phyloP scores from a whole-genome alignment of 108 stramenopile species.

The Conticribra guillardii region DNA sequence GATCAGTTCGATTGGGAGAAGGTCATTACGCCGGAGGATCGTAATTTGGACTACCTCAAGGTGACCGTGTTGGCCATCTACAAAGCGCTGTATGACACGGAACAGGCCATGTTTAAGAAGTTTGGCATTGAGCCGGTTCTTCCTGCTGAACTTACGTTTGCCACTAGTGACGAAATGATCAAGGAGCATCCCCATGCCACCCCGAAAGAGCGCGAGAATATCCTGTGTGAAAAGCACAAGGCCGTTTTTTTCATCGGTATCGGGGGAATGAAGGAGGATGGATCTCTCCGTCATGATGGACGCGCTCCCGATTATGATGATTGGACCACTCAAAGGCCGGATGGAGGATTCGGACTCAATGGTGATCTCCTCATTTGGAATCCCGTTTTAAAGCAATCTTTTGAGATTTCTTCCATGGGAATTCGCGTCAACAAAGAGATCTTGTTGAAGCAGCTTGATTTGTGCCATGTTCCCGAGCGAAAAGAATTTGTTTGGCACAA shows the following conservation, averaged over 20 bases:
- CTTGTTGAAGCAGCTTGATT: constrained; percentile 37
- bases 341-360: constrained; percentile 43
- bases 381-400: constrained; percentile 34
- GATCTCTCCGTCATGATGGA: constrained; percentile 40
- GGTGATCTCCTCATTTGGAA: constrained; percentile 52
- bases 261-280: constrained; percentile 41
- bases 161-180: constrained; percentile 31
- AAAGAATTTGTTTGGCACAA: constrained; percentile 48
- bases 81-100: constrained; percentile 45
- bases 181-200: constrained; percentile 39
- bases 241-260: constrained; percentile 54
- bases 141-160: constrained; percentile 28
- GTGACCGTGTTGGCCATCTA: constrained; percentile 38
- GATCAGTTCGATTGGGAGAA: constrained; percentile 55
- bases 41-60: constrained; percentile 46
- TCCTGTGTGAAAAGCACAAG: constrained; percentile 38
- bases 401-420: constrained; percentile 51
- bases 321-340: constrained; percentile 39
- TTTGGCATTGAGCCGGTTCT: constrained; percentile 30
- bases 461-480: constrained; percentile 30
- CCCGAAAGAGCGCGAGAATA: constrained; percentile 50
- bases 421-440: constrained; percentile 43
- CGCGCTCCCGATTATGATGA: constrained; percentile 51
- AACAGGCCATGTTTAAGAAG: constrained; percentile 24
- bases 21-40: constrained; percentile 14